phyloP scores from a whole-genome alignment of 352 stramenopile genomes.

The Globisporangium rhizosaccharum region DNA sequence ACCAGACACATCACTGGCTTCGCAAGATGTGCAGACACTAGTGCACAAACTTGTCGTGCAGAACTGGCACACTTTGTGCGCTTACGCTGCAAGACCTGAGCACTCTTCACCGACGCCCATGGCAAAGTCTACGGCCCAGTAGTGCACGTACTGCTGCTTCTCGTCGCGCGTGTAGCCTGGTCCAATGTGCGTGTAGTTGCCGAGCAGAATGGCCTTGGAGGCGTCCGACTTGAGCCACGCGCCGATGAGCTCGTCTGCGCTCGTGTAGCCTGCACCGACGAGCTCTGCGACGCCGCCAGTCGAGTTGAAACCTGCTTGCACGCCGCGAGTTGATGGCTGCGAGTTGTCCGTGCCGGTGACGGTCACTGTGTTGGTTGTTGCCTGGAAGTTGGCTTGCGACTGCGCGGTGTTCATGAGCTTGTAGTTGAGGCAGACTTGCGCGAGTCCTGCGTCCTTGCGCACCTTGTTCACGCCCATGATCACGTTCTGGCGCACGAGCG shows the following conservation, averaged over 20 bases:
- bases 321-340: slow-evolving; percentile 18
- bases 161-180: slow-evolving; percentile 20
- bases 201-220: slow-evolving; percentile 16
- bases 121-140: slow-evolving; percentile 26
- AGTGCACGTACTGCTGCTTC: slow-evolving; percentile 20
- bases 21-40: no score
- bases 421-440: slow-evolving; percentile 10
- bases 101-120: slow-evolving; percentile 1
- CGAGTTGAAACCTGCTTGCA: slow-evolving; percentile 19
- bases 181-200: slow-evolving; percentile 27
- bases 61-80: no score
- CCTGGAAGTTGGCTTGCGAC: slow-evolving; percentile 18
- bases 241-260: slow-evolving; percentile 11
- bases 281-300: slow-evolving; percentile 23
- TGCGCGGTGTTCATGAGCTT: slow-evolving; percentile 26
- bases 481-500: slow-evolving; percentile 7
- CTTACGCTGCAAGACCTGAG: slow-evolving; percentile 10
- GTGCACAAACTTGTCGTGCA: no score
- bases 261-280: slow-evolving; percentile 21
- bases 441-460: slow-evolving; percentile 5
- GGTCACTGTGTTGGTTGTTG: slow-evolving; percentile 15
- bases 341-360: slow-evolving; percentile 14
- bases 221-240: slow-evolving; percentile 19
- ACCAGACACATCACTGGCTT: no score
- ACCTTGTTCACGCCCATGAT: slow-evolving; percentile 12